Conservation (phyloP, 192 early-diverging fungal genomes). For the Linnemannia zychae region DNA sequence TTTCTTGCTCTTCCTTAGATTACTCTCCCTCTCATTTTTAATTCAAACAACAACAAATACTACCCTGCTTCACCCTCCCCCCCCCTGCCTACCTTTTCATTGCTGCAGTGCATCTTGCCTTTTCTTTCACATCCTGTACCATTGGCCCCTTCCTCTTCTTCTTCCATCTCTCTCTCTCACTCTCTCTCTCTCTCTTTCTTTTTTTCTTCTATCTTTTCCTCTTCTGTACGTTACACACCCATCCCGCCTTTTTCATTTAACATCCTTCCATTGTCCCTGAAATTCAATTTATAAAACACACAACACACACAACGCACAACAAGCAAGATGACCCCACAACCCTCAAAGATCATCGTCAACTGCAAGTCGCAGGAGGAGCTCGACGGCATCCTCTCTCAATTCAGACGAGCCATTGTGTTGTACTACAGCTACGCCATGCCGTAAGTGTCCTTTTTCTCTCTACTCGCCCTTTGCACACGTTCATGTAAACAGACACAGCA, state of each 20-base stretch:
- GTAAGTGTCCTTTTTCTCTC: constrained; percentile 23
- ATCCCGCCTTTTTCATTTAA: not conserved
- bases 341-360: constrained; percentile 21
- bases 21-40: not conserved
- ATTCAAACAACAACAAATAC: not conserved
- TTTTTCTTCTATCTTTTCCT: too few relatives aligned
- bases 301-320: not conserved
- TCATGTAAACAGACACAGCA: not conserved
- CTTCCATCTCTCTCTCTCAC: not conserved
- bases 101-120: not conserved
- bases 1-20: not conserved
- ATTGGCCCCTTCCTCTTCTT: not conserved
- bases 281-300: not conserved
- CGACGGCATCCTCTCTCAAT: constrained; percentile 18
- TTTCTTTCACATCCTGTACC: not conserved
- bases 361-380: constrained; percentile 44
- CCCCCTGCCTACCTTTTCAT: not conserved
- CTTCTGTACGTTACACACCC: too few relatives aligned
- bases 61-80: not conserved
- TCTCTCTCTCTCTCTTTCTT: not conserved
- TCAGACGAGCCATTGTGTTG: constrained; percentile 22
- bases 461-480: not conserved
- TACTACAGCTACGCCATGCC: constrained; percentile 52
- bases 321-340: constrained; percentile 21
- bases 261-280: not conserved